Conservation (phyloP, 108 stramenopile genomes). For the Schizochytrium sp. region DNA sequence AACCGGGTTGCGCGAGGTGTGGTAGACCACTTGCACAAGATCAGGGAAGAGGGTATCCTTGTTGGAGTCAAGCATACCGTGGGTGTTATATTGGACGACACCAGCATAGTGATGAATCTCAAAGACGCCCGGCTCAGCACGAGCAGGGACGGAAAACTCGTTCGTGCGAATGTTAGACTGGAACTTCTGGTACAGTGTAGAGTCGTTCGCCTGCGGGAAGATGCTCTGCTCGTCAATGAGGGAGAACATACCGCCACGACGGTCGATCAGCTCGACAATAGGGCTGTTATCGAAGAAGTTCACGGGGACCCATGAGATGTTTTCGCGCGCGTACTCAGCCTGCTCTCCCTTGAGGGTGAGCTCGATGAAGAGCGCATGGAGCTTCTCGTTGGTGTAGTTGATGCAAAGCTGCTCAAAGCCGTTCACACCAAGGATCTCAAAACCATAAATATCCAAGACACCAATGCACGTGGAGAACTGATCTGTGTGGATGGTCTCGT, state of each 20-base stretch:
- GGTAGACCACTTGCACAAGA: background rate
- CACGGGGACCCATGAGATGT: constrained; percentile 86
- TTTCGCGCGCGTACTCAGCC: constrained; percentile 86
- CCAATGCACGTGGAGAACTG: constrained; percentile 77
- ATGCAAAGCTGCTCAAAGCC: constrained; percentile 93
- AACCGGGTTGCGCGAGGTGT: background rate
- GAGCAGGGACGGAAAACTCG: background rate
- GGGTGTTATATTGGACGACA: constrained; percentile 84
- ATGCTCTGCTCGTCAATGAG: constrained; percentile 79
- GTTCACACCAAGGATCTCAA: constrained; percentile 90
- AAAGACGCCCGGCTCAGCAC: constrained; percentile 70
- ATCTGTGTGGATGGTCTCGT: constrained; percentile 75
- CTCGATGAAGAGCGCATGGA: constrained; percentile 82
- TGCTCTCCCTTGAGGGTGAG: constrained; percentile 63
- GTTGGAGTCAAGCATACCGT: constrained; percentile 88
- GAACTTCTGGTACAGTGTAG: constrained; percentile 59
- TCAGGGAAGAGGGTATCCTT: constrained; percentile 75
- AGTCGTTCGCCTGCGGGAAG: constrained; percentile 66
- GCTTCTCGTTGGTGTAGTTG: constrained; percentile 95
- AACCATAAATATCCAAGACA: constrained; percentile 96
- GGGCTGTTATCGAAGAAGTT: constrained; percentile 85
- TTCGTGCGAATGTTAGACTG: constrained; percentile 15
- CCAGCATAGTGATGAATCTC: constrained; percentile 91
- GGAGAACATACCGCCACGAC: constrained; percentile 69
- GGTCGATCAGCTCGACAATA: constrained; percentile 83